Evolutionary conservation across 202 grass and related monocot genomes (phyloP).

Genomic region (Saccharum hybrid): DNA sequence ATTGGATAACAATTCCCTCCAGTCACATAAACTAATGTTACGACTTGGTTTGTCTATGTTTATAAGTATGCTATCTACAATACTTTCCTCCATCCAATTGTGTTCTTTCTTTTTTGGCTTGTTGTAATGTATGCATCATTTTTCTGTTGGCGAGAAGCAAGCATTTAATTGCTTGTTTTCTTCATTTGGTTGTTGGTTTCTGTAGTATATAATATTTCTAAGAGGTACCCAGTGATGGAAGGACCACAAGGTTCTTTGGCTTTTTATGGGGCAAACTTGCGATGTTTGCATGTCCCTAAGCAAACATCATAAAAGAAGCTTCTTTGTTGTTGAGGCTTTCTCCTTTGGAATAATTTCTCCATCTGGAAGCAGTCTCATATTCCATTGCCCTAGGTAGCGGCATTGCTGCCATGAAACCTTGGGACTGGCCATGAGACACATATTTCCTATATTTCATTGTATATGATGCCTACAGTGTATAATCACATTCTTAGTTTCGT

Average conservation of each 20-base stretch:
- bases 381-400: conserved; percentile 32
- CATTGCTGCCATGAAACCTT: conserved; percentile 29
- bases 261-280: conserved; percentile 24
- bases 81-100: background rate
- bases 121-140: background rate
- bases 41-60: background rate
- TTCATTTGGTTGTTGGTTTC: background rate
- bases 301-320: conserved; percentile 28
- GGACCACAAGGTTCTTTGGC: background rate
- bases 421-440: conserved; percentile 54
- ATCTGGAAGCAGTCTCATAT: conserved; percentile 48
- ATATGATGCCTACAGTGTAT: background rate
- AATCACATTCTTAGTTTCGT: background rate
- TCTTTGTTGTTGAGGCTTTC: conserved; percentile 23
- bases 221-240: background rate
- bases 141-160: background rate
- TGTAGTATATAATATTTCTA: background rate
- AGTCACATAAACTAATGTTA: background rate
- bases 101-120: background rate
- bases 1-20: background rate
- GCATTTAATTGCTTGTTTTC: background rate
- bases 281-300: conserved; percentile 44
- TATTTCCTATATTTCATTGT: conserved; percentile 18
- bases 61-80: no score
- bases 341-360: conserved; percentile 38